phyloP scores from a whole-genome alignment of 305 asterid genomes.

The Solanum hybrid region DNA sequence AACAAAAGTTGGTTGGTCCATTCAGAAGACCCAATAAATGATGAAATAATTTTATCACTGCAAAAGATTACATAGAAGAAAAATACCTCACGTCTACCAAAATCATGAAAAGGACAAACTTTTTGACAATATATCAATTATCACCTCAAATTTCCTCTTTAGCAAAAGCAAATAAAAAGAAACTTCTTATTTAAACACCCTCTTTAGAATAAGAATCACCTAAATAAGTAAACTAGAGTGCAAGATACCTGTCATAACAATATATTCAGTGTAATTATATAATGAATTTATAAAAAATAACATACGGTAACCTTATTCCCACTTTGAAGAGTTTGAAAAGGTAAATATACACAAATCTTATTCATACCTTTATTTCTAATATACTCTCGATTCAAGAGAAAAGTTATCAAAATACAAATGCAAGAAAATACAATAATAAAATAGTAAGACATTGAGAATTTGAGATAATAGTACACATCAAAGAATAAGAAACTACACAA shows the following conservation, averaged over 20 bases:
- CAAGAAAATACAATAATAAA: neutral
- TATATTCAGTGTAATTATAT: neutral
- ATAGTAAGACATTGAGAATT: neutral
- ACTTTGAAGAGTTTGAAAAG: neutral
- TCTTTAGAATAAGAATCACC: neutral
- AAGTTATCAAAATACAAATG: neutral
- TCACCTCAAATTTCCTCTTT: neutral
- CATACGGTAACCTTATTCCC: fast-evolving
- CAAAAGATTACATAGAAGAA: neutral
- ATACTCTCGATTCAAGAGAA: fast-evolving
- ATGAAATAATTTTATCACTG: neutral
- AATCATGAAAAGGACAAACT: neutral
- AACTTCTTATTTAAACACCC: neutral
- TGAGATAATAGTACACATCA: neutral
- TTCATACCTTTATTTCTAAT: neutral
- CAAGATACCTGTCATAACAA: neutral
- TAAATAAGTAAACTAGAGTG: neutral
- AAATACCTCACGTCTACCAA: neutral
- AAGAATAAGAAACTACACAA: neutral
- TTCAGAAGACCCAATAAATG: neutral
- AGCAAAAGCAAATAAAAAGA: neutral
- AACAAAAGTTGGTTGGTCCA: neutral
- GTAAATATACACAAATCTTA: neutral
- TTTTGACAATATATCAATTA: neutral
- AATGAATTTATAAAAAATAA: neutral